A percentile compares a stretch with the other conserved stretches of the same genome.
These are phyloP conservation scores for Dictyostelium capitatum DNA, from an alignment of 78 protist species.

Conservation along the genomic window DNA sequence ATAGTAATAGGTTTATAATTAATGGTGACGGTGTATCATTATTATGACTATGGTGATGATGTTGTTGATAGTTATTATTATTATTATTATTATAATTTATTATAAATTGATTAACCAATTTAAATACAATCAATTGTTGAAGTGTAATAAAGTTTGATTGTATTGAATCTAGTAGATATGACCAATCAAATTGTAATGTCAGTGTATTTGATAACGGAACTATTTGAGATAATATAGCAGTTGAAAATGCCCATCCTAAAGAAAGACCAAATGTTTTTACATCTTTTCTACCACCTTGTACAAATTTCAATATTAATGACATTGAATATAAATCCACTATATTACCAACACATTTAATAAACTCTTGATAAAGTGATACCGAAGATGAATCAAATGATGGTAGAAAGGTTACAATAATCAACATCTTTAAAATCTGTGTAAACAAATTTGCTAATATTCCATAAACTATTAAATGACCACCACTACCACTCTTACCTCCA, in stretches of 20 bases:
- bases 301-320: slow-evolving; percentile 18
- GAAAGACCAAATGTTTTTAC: slow-evolving; percentile 3
- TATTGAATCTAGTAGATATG: slow-evolving; percentile 11
- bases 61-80: not conserved
- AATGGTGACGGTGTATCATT: not conserved
- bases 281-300: slow-evolving; percentile 25
- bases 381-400: slow-evolving; percentile 43
- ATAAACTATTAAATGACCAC: not conserved
- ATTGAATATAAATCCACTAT: slow-evolving; percentile 23
- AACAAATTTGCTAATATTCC: slow-evolving; percentile 15
- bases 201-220: slow-evolving; percentile 11
- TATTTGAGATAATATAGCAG: not conserved
- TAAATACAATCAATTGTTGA: not conserved
- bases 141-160: not conserved
- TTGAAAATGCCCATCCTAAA: slow-evolving; percentile 36
- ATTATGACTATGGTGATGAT: not conserved
- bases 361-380: not conserved
- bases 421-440: slow-evolving; percentile 41
- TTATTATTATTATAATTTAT: not conserved
- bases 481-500: too few relatives aligned
- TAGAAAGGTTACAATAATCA: slow-evolving; percentile 41
- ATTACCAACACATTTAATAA: not conserved
- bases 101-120: not conserved
- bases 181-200: slow-evolving; percentile 8
- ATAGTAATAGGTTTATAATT: too few relatives aligned